These are phyloP conservation scores for Saccharum hybrid DNA, from an alignment of 202 grass and related monocot species.

Conservation along the genomic window DNA sequence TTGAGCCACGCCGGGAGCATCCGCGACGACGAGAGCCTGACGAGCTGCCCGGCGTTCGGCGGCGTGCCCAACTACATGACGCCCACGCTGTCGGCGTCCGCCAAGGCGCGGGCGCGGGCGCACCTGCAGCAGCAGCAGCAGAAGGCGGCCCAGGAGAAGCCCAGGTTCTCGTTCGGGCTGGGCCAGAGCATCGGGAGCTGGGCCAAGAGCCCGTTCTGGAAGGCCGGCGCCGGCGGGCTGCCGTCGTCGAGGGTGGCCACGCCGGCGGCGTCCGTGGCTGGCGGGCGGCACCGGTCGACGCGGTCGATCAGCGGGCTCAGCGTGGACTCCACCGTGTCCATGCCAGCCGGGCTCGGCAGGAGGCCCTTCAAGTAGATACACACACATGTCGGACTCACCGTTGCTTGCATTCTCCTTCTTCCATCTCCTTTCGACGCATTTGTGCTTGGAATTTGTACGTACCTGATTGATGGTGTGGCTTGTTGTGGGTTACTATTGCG, in stretches of 20 bases:
- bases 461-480: conserved; percentile 31
- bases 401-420: conserved; percentile 3
- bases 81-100: conserved; percentile 84
- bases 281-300: conserved; percentile 61
- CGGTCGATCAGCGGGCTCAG: conserved; percentile 72
- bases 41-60: conserved; percentile 73
- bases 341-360: conserved; percentile 69
- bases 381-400: not conserved
- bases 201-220: conserved; percentile 79
- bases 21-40: conserved; percentile 88
- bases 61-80: conserved; percentile 93
- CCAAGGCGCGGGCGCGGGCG: conserved; percentile 58
- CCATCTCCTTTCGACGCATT: not conserved
- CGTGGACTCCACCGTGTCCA: conserved; percentile 81
- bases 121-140: conserved; percentile 24
- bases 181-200: conserved; percentile 63
- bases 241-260: conserved; percentile 45
- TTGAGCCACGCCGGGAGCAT: conserved; percentile 35
- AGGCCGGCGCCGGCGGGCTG: not conserved
- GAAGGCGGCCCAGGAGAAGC: conserved; percentile 60
- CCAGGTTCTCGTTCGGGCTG: conserved; percentile 69
- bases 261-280: conserved; percentile 52
- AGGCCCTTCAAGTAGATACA: conserved; percentile 62
- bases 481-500: conserved; percentile 31
- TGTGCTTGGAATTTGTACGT: conserved; percentile 31